Base-by-base conservation (phyloP, 345 rosid species). In the Sonneratia alba region DNA sequence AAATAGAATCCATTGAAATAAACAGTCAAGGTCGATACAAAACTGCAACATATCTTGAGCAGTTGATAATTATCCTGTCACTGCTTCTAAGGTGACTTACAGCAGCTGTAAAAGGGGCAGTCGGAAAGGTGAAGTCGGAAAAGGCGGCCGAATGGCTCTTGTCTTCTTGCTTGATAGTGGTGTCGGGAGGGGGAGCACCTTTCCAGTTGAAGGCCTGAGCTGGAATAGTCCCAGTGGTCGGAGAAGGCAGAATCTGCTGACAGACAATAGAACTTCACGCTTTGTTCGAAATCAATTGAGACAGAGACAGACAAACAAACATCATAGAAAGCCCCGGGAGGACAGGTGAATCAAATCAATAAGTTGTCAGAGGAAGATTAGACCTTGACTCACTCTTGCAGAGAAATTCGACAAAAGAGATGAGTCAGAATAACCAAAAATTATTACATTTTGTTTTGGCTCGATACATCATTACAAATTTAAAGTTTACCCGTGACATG, bases 201-300 rank as follows among this genome's bases (percentile, higher is more conserved):
- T 78, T 86, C 90, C 89, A 89, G 69, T 85, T 81, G 61, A 81
- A 78, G 79, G 77, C 76, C 21, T 83, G 85, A 34, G 78, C 59
- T 19, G 96, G 89, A 66, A 88, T 86, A 10, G 92, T 45, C 57
- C 98, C 96, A 13, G 98, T 93, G 4, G 97, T 93, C 7, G 98
- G 97, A 40, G 98, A 93, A 43, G 97, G 92, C 67, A 93, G 62
- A 81, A 87, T 78, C 98, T 95, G 85, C 47, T 77, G 34, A 78
- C 14, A 69, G 63, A 40, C 69, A 53, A 14, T 68, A 45, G 45
- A 42, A 42, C 45, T 42, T 42, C 45, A 42, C 45, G 10, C 45
- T 42, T 42, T 42, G 32, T 42, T 42, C 45, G 45, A 27, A 27
- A 40, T 45, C 38, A 22, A 22, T 3, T 32, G 47, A 38, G 56